Evolutionary conservation across 2,329 filamentous ascomycete genomes (phyloP), one percentile per base, ranked within the genome.

Genomic region (Aspergillus sp.): DNA sequence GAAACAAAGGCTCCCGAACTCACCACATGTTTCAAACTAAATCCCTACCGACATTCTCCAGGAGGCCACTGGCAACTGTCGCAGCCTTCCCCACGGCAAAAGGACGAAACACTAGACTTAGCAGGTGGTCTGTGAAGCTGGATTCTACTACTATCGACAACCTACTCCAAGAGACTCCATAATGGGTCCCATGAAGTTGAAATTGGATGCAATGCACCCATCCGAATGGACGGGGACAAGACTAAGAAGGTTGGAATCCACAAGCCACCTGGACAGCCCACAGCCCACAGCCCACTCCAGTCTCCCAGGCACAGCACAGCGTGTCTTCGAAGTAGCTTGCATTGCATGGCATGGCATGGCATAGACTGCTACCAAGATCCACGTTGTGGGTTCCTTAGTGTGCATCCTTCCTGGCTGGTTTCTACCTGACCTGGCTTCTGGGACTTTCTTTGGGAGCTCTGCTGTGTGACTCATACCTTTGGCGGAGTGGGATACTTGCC

Each of bases 261-360:
- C 24, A 40, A 34, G 30, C 47, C 47, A 30, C 17, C 27, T 17
- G 34, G 34, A 37, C 41, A 44, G 9, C 17, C 40, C 12, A 22
- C 34, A 27, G 24, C 24, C 24, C 24, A 27, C 24, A 8, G 24
- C 27, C 27, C 27, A 30, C 27, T 11, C 27, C 34, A 37, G 34
- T 15, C 15, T 13, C 15, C 34, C 34, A n/a, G 34, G 12, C 34
- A 37, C 34, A 37, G 34, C 34, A n/a, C 15, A 42, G 22, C 33
- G 39, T 54, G 51, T 45, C 17, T 48, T 30, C 34, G 34, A 57
- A 42, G n/a, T 53, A 57, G 54, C 57, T 51, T 60, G 58, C 58
- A 60, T 60, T 60, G 58, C 58, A 59, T 59, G 53, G 57, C 57
- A 58, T 54, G 17, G 39, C 42, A 48, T 49, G 22, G 49, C 44